Conservation (phyloP, 495 filamentous ascomycete genomes). For the Trichoderma orchidacearum region DNA sequence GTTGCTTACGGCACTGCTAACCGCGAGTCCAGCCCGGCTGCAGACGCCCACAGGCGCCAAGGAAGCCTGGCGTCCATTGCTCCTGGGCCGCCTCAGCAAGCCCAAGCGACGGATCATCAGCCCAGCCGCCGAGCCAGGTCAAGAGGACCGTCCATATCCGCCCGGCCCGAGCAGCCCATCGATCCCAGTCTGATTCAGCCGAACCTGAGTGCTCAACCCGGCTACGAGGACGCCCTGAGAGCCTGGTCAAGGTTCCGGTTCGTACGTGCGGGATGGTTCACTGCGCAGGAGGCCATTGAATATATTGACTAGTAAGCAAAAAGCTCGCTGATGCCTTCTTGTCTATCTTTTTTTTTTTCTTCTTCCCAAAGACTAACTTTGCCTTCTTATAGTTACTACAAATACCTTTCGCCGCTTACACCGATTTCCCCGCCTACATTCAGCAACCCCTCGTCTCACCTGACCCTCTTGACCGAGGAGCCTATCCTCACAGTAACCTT, state of each 20-base stretch:
- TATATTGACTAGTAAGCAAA: constrained; percentile 76
- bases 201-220: constrained; percentile 24
- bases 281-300: constrained; percentile 76
- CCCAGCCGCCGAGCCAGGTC: background rate
- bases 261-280: constrained; percentile 93
- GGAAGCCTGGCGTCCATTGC: background rate
- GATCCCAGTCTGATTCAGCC: constrained; percentile 21
- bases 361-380: constrained; percentile 2
- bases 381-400: constrained; percentile 54
- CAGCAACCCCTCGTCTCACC: constrained; percentile 56
- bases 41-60: background rate
- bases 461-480: constrained; percentile 70
- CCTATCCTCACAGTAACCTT: constrained; percentile 84
- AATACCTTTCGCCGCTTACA: constrained; percentile 76
- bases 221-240: constrained; percentile 56
- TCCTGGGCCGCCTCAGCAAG: background rate
- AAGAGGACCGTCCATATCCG: background rate
- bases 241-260: constrained; percentile 86
- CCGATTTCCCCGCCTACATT: constrained; percentile 83
- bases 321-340: no score
- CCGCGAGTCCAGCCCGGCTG: background rate
- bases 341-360: background rate
- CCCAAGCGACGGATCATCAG: background rate
- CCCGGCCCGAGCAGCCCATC: constrained; percentile 14
- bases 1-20: constrained; percentile 1